Conservation (phyloP, 2,329 filamentous ascomycete species). For the Sordariomycetes sp. region DNA sequence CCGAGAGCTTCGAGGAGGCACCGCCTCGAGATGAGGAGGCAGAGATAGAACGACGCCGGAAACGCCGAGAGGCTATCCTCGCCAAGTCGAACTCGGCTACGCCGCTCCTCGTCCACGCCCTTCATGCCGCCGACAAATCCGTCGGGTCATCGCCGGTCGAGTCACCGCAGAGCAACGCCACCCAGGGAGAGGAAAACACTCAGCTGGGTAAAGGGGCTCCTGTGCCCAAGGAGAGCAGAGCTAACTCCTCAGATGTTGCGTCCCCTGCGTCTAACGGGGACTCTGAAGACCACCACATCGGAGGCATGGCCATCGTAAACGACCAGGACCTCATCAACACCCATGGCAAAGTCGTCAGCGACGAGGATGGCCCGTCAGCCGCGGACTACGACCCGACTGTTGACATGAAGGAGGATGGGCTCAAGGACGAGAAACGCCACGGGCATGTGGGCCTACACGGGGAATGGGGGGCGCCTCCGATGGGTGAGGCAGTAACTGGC, state of each 20-base stretch:
- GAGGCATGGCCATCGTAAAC: neutral
- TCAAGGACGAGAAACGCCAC: constrained; percentile 56
- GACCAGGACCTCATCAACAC: constrained; percentile 59
- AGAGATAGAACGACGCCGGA: constrained; percentile 75
- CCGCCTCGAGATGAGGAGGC: constrained; percentile 65
- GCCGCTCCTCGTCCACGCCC: constrained; percentile 64
- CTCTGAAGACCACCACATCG: constrained; percentile 5
- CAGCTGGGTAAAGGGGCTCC: constrained; percentile 14
- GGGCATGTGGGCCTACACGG: constrained; percentile 42
- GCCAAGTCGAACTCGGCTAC: constrained; percentile 70
- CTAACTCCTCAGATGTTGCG: constrained; percentile 20
- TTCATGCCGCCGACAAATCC: constrained; percentile 50
- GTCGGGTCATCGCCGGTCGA: constrained; percentile 42
- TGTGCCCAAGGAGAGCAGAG: constrained; percentile 32
- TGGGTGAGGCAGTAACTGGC: constrained; percentile 7
- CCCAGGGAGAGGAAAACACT: constrained; percentile 16
- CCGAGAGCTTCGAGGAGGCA: neutral
- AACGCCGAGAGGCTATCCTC: constrained; percentile 73
- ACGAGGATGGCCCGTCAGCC: constrained; percentile 72
- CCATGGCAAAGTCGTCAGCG: constrained; percentile 30
- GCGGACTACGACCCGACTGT: constrained; percentile 84
- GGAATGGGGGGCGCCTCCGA: constrained; percentile 18
- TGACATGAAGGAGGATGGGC: constrained; percentile 78
- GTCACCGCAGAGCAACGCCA: constrained; percentile 26
- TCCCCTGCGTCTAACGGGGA: constrained; percentile 2